A percentile compares a stretch with the other conserved stretches of the same genome.
Evolutionary conservation across 768 basidiomycete species (phyloP).

Genomic region (Lyophyllum semitale): DNA sequence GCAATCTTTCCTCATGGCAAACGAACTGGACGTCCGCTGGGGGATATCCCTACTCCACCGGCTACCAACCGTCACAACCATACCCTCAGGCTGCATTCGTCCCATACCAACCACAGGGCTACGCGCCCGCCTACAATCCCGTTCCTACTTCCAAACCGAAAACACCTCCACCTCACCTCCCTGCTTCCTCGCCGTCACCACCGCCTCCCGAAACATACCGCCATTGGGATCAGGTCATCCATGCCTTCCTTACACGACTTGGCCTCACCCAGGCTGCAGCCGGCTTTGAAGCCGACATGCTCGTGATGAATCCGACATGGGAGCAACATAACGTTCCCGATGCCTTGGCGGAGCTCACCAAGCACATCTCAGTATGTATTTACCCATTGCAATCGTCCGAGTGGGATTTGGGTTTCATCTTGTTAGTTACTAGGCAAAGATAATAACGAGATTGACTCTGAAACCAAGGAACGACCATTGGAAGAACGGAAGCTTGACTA

Average conservation of each 20-base stretch:
- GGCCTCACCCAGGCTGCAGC: conserved; percentile 59
- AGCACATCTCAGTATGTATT: conserved; percentile 50
- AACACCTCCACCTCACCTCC: conserved; percentile 7
- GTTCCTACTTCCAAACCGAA: conserved; percentile 2
- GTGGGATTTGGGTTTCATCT: conserved; percentile 4
- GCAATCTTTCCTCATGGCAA: conserved; percentile 14
- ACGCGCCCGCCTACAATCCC: neutral
- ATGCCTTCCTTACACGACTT: conserved; percentile 52
- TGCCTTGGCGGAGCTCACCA: conserved; percentile 54
- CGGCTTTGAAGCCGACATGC: conserved; percentile 71
- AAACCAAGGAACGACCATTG: conserved; percentile 33
- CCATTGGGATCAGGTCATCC: conserved; percentile 64
- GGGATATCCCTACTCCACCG: conserved; percentile 2
- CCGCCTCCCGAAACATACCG: conserved; percentile 40
- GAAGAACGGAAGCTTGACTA: conserved; percentile 75
- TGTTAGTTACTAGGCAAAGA: conserved; percentile 25
- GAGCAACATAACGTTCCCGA: conserved; percentile 57
- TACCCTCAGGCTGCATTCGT: conserved; percentile 6
- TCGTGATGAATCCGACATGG: conserved; percentile 69
- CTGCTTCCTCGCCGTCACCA: conserved; percentile 39
- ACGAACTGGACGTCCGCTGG: conserved; percentile 3
- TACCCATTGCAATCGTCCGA: neutral
- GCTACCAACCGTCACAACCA: conserved; percentile 1
- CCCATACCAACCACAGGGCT: conserved; percentile 1
- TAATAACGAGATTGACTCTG: neutral